Evolutionary conservation across 1,284 basidiomycete genomes (phyloP).

Genomic region (Athelia sp.): DNA sequence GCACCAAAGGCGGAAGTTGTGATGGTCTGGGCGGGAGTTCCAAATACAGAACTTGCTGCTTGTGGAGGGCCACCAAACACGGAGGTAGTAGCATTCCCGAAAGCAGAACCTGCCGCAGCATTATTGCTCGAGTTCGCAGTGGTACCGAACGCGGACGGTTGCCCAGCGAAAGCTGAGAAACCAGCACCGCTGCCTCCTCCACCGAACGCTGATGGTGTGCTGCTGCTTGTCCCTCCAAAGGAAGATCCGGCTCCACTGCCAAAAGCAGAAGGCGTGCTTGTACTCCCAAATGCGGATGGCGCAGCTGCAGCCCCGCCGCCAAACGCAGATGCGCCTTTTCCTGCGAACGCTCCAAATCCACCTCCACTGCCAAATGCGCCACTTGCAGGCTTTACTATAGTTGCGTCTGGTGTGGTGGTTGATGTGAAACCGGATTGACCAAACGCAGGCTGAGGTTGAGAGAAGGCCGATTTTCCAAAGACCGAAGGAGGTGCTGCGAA

Average conservation of each 20-base stretch:
- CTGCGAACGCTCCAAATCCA: conserved; percentile 23
- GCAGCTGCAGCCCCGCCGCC: neutral
- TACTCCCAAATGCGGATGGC: neutral
- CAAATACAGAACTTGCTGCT: conserved; percentile 12
- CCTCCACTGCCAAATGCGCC: conserved; percentile 25
- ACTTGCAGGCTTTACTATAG: conserved; percentile 23
- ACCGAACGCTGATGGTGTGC: conserved; percentile 9
- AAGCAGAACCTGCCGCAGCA: conserved; percentile 10
- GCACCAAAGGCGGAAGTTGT: conserved; percentile 8
- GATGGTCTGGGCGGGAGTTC: neutral
- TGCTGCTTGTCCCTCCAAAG: too few species aligned
- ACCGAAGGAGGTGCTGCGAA: conserved; percentile 19
- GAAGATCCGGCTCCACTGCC: conserved; percentile 3
- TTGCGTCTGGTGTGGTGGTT: conserved; percentile 16
- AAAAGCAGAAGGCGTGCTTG: conserved; percentile 7
- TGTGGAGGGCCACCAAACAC: conserved; percentile 19
- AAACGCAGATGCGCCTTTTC: conserved; percentile 7
- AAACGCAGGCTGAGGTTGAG: conserved; percentile 27
- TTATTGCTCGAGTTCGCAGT: neutral
- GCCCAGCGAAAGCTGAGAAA: conserved; percentile 8
- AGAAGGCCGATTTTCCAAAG: conserved; percentile 26
- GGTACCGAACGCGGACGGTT: neutral
- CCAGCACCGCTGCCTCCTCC: conserved; percentile 10
- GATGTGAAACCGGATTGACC: conserved; percentile 31
- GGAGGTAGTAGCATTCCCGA: conserved; percentile 13